Percentiles rank a stretch among this genome's conserved stretches.
phyloP scores from a whole-genome alignment of 441 rosid species.

The Breynia disticha region DNA sequence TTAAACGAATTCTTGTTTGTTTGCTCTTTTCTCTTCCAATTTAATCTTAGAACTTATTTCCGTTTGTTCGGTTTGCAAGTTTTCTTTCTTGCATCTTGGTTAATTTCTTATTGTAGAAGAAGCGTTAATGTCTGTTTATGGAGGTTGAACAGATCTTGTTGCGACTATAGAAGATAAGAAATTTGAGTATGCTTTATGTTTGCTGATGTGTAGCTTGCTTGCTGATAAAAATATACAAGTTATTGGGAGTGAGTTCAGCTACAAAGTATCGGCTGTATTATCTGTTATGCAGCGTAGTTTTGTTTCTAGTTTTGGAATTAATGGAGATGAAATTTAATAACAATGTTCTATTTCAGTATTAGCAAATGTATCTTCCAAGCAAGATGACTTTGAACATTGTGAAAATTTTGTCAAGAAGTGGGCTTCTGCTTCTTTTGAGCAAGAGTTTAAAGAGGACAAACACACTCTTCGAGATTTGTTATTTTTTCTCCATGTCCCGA shows the following conservation, averaged over 20 bases:
- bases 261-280: neutral
- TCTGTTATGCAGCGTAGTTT: neutral
- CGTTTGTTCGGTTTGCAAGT: neutral
- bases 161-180: too few relatives aligned
- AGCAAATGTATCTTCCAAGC: constrained; percentile 38
- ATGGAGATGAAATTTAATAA: too few relatives aligned
- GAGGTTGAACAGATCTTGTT: neutral
- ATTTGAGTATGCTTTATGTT: neutral
- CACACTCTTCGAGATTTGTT: constrained; percentile 65
- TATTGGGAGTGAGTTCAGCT: neutral
- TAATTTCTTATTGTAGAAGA: neutral
- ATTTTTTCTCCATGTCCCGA: constrained; percentile 89
- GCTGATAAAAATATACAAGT: neutral
- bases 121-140: neutral
- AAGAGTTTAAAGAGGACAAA: constrained; percentile 40
- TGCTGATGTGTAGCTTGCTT: neutral
- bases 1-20: neutral
- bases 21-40: neutral
- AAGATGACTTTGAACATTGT: constrained; percentile 42
- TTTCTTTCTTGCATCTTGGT: neutral
- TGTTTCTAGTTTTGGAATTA: neutral
- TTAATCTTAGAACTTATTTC: neutral
- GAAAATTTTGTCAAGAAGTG: constrained; percentile 58
- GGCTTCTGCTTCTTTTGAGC: constrained; percentile 47
- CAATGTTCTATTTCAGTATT: constrained; percentile 8